Percentiles rank a stretch among this genome's conserved stretches.
Evolutionary conservation across 2,329 filamentous ascomycete genomes (phyloP).

Genomic region (Verticillium isaacii): DNA sequence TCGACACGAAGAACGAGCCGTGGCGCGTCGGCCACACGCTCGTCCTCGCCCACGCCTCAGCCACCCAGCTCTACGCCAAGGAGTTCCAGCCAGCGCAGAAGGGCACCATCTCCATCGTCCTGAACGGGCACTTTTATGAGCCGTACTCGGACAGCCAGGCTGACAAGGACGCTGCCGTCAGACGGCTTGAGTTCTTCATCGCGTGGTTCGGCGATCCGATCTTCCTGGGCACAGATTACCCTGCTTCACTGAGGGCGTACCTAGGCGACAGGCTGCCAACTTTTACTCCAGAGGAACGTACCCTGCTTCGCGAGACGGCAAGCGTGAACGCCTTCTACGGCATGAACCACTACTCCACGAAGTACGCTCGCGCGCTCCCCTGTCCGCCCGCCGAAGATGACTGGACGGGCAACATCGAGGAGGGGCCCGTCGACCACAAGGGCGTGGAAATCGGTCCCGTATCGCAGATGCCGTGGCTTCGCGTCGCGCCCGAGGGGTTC

Average conservation of each 20-base stretch:
- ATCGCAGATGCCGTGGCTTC: constrained; percentile 78
- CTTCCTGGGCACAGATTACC: constrained; percentile 73
- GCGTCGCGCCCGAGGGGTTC: constrained; percentile 72
- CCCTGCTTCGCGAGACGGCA: constrained; percentile 56
- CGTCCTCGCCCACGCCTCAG: constrained; percentile 72
- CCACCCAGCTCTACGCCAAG: constrained; percentile 76
- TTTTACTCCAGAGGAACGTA: constrained; percentile 67
- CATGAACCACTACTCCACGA: constrained; percentile 91
- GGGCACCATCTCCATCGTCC: constrained; percentile 80
- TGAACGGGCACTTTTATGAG: constrained; percentile 80
- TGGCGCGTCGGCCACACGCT: constrained; percentile 82
- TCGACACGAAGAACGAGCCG: constrained; percentile 71
- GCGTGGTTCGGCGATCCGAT: constrained; percentile 86
- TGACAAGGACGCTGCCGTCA: constrained; percentile 70
- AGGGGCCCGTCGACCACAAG: constrained; percentile 63
- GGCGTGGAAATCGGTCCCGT: constrained; percentile 74
- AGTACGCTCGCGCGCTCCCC: constrained; percentile 74
- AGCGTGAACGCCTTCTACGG: constrained; percentile 87
- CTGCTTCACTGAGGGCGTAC: constrained; percentile 76
- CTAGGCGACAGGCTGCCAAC: constrained; percentile 71
- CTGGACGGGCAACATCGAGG: constrained; percentile 71
- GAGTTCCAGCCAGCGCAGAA: constrained; percentile 72
- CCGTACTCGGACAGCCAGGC: constrained; percentile 71
- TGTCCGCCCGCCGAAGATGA: constrained; percentile 59
- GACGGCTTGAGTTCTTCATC: constrained; percentile 84